A percentile compares a stretch with the other conserved stretches of the same genome.
These are phyloP conservation scores for Aspergillus quadricinctus DNA, from an alignment of 2,329 filamentous ascomycete genomes.

Conservation along the genomic window DNA sequence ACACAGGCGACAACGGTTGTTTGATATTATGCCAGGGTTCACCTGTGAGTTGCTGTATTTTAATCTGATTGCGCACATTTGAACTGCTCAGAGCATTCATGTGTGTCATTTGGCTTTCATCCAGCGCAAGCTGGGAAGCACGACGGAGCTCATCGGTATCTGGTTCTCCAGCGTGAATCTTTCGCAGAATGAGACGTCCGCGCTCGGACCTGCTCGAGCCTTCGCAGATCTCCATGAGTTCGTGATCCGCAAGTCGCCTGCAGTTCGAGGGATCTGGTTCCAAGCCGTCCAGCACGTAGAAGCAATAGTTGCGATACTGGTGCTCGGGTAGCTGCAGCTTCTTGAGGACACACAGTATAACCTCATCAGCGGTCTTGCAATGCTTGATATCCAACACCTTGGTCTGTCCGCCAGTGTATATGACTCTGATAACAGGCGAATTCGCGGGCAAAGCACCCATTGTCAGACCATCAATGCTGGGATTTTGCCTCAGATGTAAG, in stretches of 20 bases:
- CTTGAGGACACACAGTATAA: slow-evolving; percentile 81
- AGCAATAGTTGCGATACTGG: slow-evolving; percentile 92
- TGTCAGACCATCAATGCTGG: slow-evolving; percentile 78
- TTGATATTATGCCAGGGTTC: slow-evolving; percentile 82
- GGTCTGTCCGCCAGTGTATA: slow-evolving; percentile 84
- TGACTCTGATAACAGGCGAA: slow-evolving; percentile 86
- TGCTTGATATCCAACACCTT: slow-evolving; percentile 92
- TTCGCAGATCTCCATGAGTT: slow-evolving; percentile 86
- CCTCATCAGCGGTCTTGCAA: slow-evolving; percentile 86
- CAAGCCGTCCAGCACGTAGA: slow-evolving; percentile 83
- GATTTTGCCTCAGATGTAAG: slow-evolving; percentile 72
- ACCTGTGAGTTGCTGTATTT: slow-evolving; percentile 84
- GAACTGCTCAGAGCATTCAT: slow-evolving; percentile 54
- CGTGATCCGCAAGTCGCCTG: slow-evolving; percentile 76
- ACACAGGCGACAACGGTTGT: slow-evolving; percentile 76
- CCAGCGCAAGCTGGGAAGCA: slow-evolving; percentile 81
- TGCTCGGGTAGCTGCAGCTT: slow-evolving; percentile 87
- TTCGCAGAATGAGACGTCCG: slow-evolving; percentile 83
- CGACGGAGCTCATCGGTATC: slow-evolving; percentile 80
- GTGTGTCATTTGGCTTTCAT: slow-evolving; percentile 75
- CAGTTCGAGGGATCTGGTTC: slow-evolving; percentile 79
- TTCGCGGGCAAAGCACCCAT: slow-evolving; percentile 81
- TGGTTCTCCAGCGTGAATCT: slow-evolving; percentile 88
- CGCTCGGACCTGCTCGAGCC: slow-evolving; percentile 80
- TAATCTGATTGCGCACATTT: slow-evolving; percentile 76